Base-by-base conservation (phyloP, 2,329 filamentous ascomycete genomes). In the Immersiporthe knoxdaviesiana region DNA sequence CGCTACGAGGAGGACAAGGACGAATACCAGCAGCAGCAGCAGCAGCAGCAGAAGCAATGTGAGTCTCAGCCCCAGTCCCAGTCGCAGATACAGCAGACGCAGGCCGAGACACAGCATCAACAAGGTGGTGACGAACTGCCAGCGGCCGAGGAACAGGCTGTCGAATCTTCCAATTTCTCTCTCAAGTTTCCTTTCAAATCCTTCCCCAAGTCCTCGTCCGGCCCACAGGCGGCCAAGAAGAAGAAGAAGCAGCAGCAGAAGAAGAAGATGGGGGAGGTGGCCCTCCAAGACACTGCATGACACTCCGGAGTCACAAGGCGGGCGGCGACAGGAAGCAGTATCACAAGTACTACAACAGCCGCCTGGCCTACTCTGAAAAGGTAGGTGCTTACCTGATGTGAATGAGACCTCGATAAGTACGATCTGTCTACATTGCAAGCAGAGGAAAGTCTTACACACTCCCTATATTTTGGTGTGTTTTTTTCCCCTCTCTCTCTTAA, bases 301-400 rank as follows among this genome's bases (percentile, higher is more conserved):
- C 2, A 24, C 24, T 56, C 16, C 52, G 52, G 4, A 16, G n/a
- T 11, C 52, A 56, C 52, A 56, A 3, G 27, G 14, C 12, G 52
- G 24, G 52, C 14, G 27, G 24, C 52, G 52, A 18, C 27, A 56
- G 52, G 27, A 56, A 56, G 52, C 12, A 30, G 24, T 56, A 56
- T 16, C 24, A 56, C 3, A 56, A 56, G 52, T 30, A 30, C 52
- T 30, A 30, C 52, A 32, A 56, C 24, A 56, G 52, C 52, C 52
- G 52, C 24, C 52, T 30, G 52, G 1, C 27, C 14, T 56, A 56
- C 12, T 30, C 52, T 14, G 52, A 56, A 30, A 16, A 56, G 52
- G 52, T 56, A 56, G 52, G 52, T 56, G 52, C 5, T 30, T 56
- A 56, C 6, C 27, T 56, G 52, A 56, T 56, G 52, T 56, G 27